These are phyloP conservation scores for Phycomyces nitens DNA, from an alignment of 192 early-diverging fungal genomes.

Conservation along the genomic window DNA sequence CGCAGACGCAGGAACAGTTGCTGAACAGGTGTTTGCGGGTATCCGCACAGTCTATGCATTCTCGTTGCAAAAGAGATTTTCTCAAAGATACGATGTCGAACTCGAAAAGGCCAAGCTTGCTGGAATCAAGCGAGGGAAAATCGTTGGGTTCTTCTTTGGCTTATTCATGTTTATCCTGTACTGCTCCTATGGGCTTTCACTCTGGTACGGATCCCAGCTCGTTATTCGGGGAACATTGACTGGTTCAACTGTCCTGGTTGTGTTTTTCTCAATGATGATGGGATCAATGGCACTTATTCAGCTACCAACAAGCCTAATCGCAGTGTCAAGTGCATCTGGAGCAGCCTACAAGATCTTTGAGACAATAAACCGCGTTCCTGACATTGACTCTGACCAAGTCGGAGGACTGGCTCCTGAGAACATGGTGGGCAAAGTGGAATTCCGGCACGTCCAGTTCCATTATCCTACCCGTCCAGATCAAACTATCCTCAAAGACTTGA, in stretches of 20 bases:
- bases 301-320: constrained; percentile 70
- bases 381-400: constrained; percentile 61
- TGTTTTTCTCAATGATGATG: constrained; percentile 88
- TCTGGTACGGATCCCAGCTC: constrained; percentile 76
- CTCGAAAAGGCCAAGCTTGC: constrained; percentile 59
- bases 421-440: constrained; percentile 66
- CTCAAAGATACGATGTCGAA: constrained; percentile 56
- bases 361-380: constrained; percentile 79
- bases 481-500: constrained; percentile 69
- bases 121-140: constrained; percentile 60
- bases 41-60: constrained; percentile 91
- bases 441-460: constrained; percentile 74
- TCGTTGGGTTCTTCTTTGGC: constrained; percentile 66
- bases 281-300: constrained; percentile 70
- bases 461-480: constrained; percentile 87
- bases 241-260: constrained; percentile 62
- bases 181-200: constrained; percentile 71
- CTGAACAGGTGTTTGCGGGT: constrained; percentile 76
- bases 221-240: constrained; percentile 43
- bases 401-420: constrained; percentile 44
- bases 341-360: constrained; percentile 79
- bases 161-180: constrained; percentile 75
- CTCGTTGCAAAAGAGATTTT: constrained; percentile 69
- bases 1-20: constrained; percentile 82
- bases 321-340: constrained; percentile 70